Evolutionary conservation across 352 stramenopile genomes (phyloP).

Genomic region (Phytophthora cajani): DNA sequence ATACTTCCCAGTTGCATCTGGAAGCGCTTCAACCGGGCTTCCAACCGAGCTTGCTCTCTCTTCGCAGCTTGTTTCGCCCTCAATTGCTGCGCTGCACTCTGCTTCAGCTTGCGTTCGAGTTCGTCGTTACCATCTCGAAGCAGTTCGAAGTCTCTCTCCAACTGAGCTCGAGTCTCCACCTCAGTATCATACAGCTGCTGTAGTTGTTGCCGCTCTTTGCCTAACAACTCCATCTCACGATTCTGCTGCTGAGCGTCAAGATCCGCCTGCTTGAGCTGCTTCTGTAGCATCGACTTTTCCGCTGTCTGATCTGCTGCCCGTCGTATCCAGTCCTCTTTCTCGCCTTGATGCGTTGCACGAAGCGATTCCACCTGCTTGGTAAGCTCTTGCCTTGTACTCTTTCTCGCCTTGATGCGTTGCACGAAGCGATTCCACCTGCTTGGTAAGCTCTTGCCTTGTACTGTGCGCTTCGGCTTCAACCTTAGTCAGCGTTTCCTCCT

Average conservation of each 20-base stretch:
- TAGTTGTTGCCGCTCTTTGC: constrained; percentile 56
- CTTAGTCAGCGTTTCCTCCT: constrained; percentile 42
- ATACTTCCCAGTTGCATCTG: constrained; percentile 65
- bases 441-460: constrained; percentile 44
- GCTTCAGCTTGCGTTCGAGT: constrained; percentile 29
- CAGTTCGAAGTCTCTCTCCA: constrained; percentile 29
- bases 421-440: constrained; percentile 47
- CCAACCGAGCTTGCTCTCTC: constrained; percentile 42
- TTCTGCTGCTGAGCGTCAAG: constrained; percentile 33
- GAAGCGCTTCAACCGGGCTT: constrained; percentile 56
- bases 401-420: constrained; percentile 49
- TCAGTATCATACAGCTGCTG: constrained; percentile 44
- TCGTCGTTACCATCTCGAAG: constrained; percentile 37
- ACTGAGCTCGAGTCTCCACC: constrained; percentile 26
- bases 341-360: constrained; percentile 42
- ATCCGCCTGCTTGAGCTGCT: constrained; percentile 55
- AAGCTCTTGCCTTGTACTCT: constrained; percentile 49
- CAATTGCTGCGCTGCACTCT: constrained; percentile 20
- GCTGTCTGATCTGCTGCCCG: constrained; percentile 66
- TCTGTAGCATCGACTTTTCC: constrained; percentile 60
- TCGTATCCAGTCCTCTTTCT: constrained; percentile 73
- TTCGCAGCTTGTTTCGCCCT: constrained; percentile 37
- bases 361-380: constrained; percentile 43
- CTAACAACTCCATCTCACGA: constrained; percentile 49
- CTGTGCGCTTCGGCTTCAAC: constrained; percentile 37